Conservation (phyloP, 2,329 filamentous ascomycete species). For the Aspergillus sp. region DNA sequence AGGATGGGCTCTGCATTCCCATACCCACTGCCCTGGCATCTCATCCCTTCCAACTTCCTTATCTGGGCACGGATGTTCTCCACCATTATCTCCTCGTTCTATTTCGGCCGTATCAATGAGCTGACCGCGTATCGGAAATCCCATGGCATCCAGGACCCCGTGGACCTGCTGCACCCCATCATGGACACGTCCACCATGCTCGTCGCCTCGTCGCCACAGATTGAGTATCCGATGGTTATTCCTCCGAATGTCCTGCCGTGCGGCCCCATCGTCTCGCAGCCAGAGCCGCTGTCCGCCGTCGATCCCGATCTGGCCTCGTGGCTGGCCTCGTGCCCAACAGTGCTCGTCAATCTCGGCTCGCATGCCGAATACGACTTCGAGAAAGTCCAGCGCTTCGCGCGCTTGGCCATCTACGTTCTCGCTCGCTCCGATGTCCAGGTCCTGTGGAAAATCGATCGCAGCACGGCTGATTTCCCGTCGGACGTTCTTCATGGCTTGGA, state of each 20-base stretch:
- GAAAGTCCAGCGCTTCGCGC: slow-evolving; percentile 32
- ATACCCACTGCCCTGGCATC: slow-evolving; percentile 39
- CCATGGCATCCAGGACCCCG: slow-evolving; percentile 15
- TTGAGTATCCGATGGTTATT: slow-evolving; percentile 31
- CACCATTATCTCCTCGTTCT: slow-evolving; percentile 15
- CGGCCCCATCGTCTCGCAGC: slow-evolving; percentile 38
- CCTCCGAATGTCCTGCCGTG: slow-evolving; percentile 36
- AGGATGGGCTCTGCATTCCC: slow-evolving; percentile 38
- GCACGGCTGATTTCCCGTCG: neutral
- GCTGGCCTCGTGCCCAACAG: slow-evolving; percentile 35
- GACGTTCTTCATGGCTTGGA: neutral
- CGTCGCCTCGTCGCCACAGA: slow-evolving; percentile 20
- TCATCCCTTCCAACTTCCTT: slow-evolving; percentile 37
- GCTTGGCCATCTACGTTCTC: slow-evolving; percentile 29
- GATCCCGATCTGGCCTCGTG: slow-evolving; percentile 37
- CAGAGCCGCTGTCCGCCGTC: slow-evolving; percentile 23
- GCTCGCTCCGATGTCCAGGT: slow-evolving; percentile 23
- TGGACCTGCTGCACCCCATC: slow-evolving; percentile 19
- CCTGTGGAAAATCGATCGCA: slow-evolving; percentile 29
- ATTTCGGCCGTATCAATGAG: slow-evolving; percentile 1
- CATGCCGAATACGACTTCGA: slow-evolving; percentile 22
- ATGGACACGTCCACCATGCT: slow-evolving; percentile 15
- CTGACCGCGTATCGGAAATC: neutral
- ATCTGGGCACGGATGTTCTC: slow-evolving; percentile 18
- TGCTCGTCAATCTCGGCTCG: slow-evolving; percentile 44